Conservation (phyloP, 2,329 filamentous ascomycete species). For the Aureobasidium sp. region DNA sequence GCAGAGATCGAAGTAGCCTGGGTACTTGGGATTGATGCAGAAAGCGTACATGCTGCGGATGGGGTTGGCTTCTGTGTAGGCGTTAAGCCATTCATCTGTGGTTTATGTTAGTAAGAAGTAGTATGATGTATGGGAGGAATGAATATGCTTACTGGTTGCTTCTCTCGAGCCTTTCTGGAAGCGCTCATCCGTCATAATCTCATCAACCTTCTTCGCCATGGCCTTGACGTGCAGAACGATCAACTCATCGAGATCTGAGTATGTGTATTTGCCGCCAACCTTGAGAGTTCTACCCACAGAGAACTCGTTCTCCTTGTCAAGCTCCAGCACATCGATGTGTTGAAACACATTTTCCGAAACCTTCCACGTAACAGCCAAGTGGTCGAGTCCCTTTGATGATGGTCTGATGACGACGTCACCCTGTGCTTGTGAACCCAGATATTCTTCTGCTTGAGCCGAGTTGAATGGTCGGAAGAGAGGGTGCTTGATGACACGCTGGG, state of each 20-base stretch:
- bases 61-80: constrained; percentile 93
- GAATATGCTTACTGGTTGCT: constrained; percentile 65
- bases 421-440: constrained; percentile 71
- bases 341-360: constrained; percentile 94
- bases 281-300: constrained; percentile 79
- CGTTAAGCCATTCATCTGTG: constrained; percentile 87
- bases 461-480: constrained; percentile 94
- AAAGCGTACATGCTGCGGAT: constrained; percentile 90
- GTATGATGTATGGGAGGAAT: neutral
- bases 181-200: constrained; percentile 91
- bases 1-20: constrained; percentile 90
- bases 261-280: constrained; percentile 81
- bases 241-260: constrained; percentile 92
- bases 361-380: constrained; percentile 96
- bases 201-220: constrained; percentile 95
- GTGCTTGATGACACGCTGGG: constrained; percentile 94
- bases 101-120: constrained; percentile 5
- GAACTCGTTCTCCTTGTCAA: constrained; percentile 96
- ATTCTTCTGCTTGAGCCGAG: constrained; percentile 85
- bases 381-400: constrained; percentile 89
- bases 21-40: constrained; percentile 84
- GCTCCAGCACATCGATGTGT: constrained; percentile 91
- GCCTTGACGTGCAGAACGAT: constrained; percentile 96
- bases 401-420: constrained; percentile 94
- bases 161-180: constrained; percentile 74